Evolutionary conservation across 106 monocot species (phyloP).

Genomic region (Phalaenopsis aphrodite): DNA sequence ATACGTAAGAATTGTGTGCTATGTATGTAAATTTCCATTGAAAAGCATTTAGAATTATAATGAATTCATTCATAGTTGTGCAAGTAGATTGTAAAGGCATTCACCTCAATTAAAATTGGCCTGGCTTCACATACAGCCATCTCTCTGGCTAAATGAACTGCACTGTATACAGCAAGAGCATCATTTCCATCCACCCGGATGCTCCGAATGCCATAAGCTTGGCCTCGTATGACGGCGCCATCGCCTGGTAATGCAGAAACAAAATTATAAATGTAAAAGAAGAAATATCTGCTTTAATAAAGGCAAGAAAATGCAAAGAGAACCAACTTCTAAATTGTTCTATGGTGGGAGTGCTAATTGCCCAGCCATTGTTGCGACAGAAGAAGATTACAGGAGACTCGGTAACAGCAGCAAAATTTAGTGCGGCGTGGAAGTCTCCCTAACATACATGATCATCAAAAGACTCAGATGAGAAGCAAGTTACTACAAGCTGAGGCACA

Average conservation of each 20-base stretch:
- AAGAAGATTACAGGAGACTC: constrained; percentile 84
- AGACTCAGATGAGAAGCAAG: constrained; percentile 1
- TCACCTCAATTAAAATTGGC: constrained; percentile 86
- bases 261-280: neutral
- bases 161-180: constrained; percentile 82
- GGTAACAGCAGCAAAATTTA: constrained; percentile 95
- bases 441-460: constrained; percentile 10
- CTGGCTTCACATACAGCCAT: constrained; percentile 76
- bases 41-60: neutral
- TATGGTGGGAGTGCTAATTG: constrained; percentile 84
- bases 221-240: constrained; percentile 66
- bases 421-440: constrained; percentile 95
- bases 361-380: constrained; percentile 98
- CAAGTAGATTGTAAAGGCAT: neutral
- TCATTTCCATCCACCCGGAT: constrained; percentile 93
- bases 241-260: constrained; percentile 44
- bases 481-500: neutral
- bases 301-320: neutral
- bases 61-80: neutral
- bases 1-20: too few relatives aligned
- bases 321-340: constrained; percentile 81
- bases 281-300: neutral
- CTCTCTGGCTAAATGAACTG: constrained; percentile 75
- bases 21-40: too few relatives aligned
- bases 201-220: constrained; percentile 87